These are phyloP conservation scores for Hypoxylon sp. DNA, from an alignment of 2,329 filamentous ascomycete species.

Conservation along the genomic window DNA sequence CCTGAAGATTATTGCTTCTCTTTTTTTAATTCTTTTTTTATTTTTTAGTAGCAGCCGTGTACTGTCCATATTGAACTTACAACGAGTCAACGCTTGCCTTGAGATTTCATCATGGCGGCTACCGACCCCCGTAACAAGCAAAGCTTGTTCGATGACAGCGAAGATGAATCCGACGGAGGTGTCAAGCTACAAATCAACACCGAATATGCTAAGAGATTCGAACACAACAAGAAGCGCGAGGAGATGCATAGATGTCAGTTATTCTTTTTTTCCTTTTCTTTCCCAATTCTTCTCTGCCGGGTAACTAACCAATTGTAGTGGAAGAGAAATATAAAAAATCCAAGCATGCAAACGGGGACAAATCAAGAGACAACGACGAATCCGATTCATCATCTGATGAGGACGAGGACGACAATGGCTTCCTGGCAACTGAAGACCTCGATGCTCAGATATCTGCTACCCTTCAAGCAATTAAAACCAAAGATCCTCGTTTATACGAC, in stretches of 20 bases:
- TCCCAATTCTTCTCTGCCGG: neutral
- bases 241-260: conserved; percentile 75
- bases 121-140: conserved; percentile 52
- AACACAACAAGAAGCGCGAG: conserved; percentile 97
- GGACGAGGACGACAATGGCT: conserved; percentile 91
- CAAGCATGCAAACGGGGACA: conserved; percentile 55
- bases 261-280: neutral
- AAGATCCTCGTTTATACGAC: conserved; percentile 93
- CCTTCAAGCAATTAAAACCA: conserved; percentile 84
- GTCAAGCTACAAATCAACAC: conserved; percentile 81
- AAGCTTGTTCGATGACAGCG: conserved; percentile 64
- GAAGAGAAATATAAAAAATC: conserved; percentile 80
- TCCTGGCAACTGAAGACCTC: conserved; percentile 83
- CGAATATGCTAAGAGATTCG: conserved; percentile 87
- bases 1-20: no score
- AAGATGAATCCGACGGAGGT: conserved; percentile 57
- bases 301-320: conserved; percentile 60
- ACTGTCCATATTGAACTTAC: no score
- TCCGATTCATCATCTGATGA: conserved; percentile 74
- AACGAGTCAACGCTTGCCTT: no score
- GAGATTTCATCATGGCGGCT: conserved; percentile 43
- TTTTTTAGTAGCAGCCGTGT: no score
- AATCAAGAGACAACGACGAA: conserved; percentile 56
- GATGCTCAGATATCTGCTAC: conserved; percentile 90
- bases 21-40: no score